phyloP scores from a whole-genome alignment of 1,284 basidiomycete species.

The Exobasidium cylindrosporum region DNA sequence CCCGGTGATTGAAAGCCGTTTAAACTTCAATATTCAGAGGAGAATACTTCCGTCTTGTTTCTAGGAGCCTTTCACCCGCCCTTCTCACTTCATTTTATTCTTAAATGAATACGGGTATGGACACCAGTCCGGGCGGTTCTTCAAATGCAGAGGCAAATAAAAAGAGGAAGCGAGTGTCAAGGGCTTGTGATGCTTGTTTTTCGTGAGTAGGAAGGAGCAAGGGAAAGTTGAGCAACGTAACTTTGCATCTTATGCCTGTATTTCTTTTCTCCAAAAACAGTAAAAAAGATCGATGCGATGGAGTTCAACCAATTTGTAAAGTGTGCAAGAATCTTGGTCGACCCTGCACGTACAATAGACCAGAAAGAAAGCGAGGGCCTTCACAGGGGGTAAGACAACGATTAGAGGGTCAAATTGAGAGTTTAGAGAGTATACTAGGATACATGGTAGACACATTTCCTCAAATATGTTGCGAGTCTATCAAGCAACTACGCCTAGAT shows the following conservation, averaged over 20 bases:
- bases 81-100: background rate
- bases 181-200: conserved; percentile 20
- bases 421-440: conserved; percentile 14
- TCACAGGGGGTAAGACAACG: conserved; percentile 19
- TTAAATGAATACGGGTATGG: background rate
- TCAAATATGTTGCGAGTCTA: background rate
- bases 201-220: conserved; percentile 1
- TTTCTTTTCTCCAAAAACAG: background rate
- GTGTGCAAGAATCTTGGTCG: conserved; percentile 13
- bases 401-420: conserved; percentile 18
- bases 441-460: conserved; percentile 12
- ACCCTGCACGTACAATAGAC: conserved; percentile 18
- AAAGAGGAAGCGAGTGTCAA: conserved; percentile 18
- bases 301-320: conserved; percentile 13
- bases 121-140: background rate
- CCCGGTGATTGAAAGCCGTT: too few relatives aligned
- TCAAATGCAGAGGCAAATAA: background rate
- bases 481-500: conserved; percentile 1
- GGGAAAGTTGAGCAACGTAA: background rate
- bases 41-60: too few relatives aligned
- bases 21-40: too few relatives aligned
- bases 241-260: background rate
- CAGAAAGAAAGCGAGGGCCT: conserved; percentile 18
- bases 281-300: conserved; percentile 21
- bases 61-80: background rate